Base-by-base conservation (phyloP, 1,284 basidiomycete species). In the Lignosus rhinocerotis region DNA sequence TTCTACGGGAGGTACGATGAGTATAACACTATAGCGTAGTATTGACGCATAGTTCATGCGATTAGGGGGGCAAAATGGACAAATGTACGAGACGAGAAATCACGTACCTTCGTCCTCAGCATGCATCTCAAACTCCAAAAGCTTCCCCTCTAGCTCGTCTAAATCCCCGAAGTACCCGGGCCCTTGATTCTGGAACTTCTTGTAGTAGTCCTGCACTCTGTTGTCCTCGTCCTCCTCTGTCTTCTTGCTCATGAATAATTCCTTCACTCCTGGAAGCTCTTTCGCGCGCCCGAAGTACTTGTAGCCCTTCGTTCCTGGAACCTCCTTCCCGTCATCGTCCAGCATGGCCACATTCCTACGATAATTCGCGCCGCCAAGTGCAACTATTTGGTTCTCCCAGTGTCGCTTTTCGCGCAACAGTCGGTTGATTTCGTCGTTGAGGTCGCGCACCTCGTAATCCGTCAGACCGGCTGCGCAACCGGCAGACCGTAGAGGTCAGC, bases 361-460 rank as follows among this genome's bases (percentile, higher is more conserved):
- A 71, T 98, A 99, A 70, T 99, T 99, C 30, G 96, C 97, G 58
- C 96, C 97, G 52, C 96, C 97, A 1, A 99, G 79, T 14, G 89
- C 87, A 21, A 98, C 87, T 52, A 98, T 98, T 73, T 98, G 96
- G 66, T 94, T 95, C 79, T 98, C 96, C 93, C 95, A 99, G 73
- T 97, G 94, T 34, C 90, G 77, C 75, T 98, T 98, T 75, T 99
- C 96, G 34, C 96, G 83, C 79, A 99, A 78, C 10, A 98, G 79
- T 71, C 90, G 93, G 80, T 99, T 99, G 69, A 99, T 99, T 72
- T 98, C 95, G 73, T 99, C 96, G 72, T 99, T 99, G 45, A 97
- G 72, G 73, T 97, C 96, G 45, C 96, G 89, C 33, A 97, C 87
- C 78, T 98, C 96, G 71, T 97, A 98, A 75, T 99, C 95, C 30